Conservation (phyloP, 805 yeast species). For the Lachancea quebecensis region DNA sequence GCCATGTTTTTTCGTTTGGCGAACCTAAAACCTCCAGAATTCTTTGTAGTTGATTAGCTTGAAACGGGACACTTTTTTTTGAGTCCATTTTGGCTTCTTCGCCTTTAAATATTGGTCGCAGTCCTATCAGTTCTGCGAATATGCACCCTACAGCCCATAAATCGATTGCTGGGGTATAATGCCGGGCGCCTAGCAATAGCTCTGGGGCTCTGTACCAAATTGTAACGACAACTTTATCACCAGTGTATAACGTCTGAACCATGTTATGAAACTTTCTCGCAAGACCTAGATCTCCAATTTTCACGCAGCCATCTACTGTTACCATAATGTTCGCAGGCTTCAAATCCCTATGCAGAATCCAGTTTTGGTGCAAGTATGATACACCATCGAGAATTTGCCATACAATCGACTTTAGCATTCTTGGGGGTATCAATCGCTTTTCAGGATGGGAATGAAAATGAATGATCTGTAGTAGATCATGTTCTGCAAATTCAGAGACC, state of each 20-base stretch:
- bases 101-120: constrained; percentile 93
- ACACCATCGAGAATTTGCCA: constrained; percentile 94
- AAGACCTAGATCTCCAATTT: constrained; percentile 90
- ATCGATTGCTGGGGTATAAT: constrained; percentile 88
- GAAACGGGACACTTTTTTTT: constrained; percentile 90
- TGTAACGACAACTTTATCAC: constrained; percentile 94
- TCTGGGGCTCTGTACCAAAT: constrained; percentile 98
- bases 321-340: constrained; percentile 99
- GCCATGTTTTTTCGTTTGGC: constrained; percentile 77
- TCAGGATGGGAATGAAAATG: constrained; percentile 93
- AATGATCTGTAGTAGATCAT: constrained; percentile 87
- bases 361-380: constrained; percentile 84
- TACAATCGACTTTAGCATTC: constrained; percentile 72
- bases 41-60: constrained; percentile 83
- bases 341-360: constrained; percentile 92
- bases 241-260: constrained; percentile 76
- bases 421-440: constrained; percentile 65
- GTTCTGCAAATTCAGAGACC: constrained; percentile 95
- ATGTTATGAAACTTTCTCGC: constrained; percentile 86
- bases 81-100: constrained; percentile 96
- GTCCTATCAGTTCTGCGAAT: constrained; percentile 79
- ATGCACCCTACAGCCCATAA: constrained; percentile 96
- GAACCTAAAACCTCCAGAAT: constrained; percentile 91
- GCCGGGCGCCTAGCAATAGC: constrained; percentile 79
- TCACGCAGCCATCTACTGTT: constrained; percentile 78